Base-by-base conservation (phyloP, 306 rosid species). In the Pyrus communis region DNA sequence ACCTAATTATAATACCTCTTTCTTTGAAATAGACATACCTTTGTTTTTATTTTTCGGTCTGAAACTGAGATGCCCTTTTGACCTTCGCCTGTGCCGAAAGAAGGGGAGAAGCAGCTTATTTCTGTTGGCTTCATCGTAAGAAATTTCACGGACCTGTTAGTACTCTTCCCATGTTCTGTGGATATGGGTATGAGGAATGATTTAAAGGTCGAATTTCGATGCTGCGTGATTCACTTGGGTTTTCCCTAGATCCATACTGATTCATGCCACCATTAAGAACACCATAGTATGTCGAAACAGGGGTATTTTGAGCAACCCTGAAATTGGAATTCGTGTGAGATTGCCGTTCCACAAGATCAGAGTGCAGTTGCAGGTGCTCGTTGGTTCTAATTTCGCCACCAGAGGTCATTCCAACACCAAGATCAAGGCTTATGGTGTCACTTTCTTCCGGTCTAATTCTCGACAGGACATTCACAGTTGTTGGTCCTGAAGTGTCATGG, bases 381-480 rank as follows among this genome's bases (percentile, higher is more conserved):
- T 78, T 89, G 27, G 88, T 69, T 79, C 89, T 83, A 71, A 84
- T 87, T 73, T 90, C 97, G 59, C 85, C 75, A 64, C 87, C 77
- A 15, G 91, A 77, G 78, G 71, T 87, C 40, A 88, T 90, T 45
- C 99, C 97, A 69, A 95, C 93, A 25, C 97, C 99, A 43, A 95
- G 99, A 87, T 95, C 91, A 82, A 95, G 99, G 84, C 99, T 95
- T 79, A 95, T 79, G 28, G 87, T 80, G 79, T 89, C 93, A 55
- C 80, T 86, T 80, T 92, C 97, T 78, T 89, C 97, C 12, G 85
- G 74, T 85, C 91, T 88, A 64, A 85, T 80, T 77, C 91, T 87
- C 12, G 86, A 73, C 35, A 84, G 89, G 75, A 81, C 81, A 30
- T 25, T 78, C 9, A 67, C 68, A 63, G 75, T 76, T 57, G 82